These are phyloP conservation scores for Chaetomium sp. DNA, from an alignment of 2,329 filamentous ascomycete species.

Conservation along the genomic window DNA sequence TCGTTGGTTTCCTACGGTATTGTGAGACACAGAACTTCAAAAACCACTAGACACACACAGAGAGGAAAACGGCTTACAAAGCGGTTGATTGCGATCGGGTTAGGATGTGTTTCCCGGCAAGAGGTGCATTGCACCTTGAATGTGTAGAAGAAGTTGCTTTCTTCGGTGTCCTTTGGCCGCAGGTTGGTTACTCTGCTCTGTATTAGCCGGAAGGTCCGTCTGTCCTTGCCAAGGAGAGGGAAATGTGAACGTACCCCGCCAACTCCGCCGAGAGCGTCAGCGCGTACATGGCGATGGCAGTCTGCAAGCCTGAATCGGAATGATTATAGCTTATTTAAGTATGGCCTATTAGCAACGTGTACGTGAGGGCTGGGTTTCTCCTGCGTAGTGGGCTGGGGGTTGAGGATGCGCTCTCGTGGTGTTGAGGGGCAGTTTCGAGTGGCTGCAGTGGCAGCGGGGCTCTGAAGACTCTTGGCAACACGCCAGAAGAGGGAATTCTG, in stretches of 20 bases:
- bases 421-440: slow-evolving; percentile 5
- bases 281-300: slow-evolving; percentile 48
- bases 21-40: not conserved
- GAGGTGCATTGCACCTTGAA: slow-evolving; percentile 99
- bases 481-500: too few species aligned
- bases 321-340: too few species aligned
- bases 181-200: slow-evolving; percentile 75
- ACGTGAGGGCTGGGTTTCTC: too few species aligned
- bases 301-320: too few species aligned
- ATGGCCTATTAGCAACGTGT: not conserved
- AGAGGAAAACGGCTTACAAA: slow-evolving; percentile 57
- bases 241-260: slow-evolving; percentile 47
- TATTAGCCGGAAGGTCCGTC: too few species aligned
- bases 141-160: slow-evolving; percentile 87
- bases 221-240: too few species aligned
- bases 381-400: not conserved
- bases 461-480: not conserved
- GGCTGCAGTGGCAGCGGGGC: too few species aligned
- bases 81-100: slow-evolving; percentile 77
- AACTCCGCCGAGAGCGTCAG: slow-evolving; percentile 63
- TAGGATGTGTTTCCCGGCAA: slow-evolving; percentile 84
- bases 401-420: not conserved
- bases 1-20: slow-evolving; percentile 70
- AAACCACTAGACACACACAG: too few species aligned
- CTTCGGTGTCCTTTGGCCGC: slow-evolving; percentile 72